Evolutionary conservation across 352 stramenopile species (phyloP).

Genomic region (Pythium aquatile): DNA sequence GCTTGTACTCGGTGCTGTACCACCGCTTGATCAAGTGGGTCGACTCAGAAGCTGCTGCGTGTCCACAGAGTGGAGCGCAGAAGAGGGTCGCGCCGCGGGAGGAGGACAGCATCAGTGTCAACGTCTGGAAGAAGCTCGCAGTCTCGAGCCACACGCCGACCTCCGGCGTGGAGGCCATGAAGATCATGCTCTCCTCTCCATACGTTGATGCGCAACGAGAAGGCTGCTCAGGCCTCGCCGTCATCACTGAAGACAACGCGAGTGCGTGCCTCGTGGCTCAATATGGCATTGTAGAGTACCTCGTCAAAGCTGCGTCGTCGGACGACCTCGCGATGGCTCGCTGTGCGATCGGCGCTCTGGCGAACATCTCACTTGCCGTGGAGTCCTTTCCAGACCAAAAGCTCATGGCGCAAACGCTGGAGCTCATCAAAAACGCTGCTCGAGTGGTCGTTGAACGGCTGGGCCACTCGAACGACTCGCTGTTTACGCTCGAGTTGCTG

Average conservation of each 20-base stretch:
- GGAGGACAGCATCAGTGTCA: conserved; percentile 48
- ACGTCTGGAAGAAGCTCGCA: conserved; percentile 61
- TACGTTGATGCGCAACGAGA: conserved; percentile 72
- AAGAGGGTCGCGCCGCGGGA: conserved; percentile 50
- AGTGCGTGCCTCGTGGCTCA: conserved; percentile 62
- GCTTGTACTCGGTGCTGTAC: conserved; percentile 75
- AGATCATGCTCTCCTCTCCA: conserved; percentile 81
- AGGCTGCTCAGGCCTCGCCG: conserved; percentile 66
- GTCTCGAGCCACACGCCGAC: conserved; percentile 46
- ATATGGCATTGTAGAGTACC: conserved; percentile 47
- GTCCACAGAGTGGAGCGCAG: conserved; percentile 67
- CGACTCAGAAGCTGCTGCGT: conserved; percentile 45
- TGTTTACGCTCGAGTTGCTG: conserved; percentile 69
- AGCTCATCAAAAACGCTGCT: conserved; percentile 51
- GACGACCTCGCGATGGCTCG: conserved; percentile 68
- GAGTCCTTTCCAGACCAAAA: conserved; percentile 44
- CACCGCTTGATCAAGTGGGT: conserved; percentile 50
- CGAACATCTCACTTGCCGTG: conserved; percentile 64
- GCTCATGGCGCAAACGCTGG: conserved; percentile 31
- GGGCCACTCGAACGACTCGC: conserved; percentile 41
- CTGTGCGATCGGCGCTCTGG: conserved; percentile 60
- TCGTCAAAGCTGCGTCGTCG: conserved; percentile 45
- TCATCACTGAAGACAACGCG: conserved; percentile 63
- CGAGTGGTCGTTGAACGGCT: conserved; percentile 46
- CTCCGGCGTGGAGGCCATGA: conserved; percentile 80